Evolutionary conservation across 2,329 filamentous ascomycete genomes (phyloP), one percentile per base, ranked within the genome.

Genomic region (Hypoxylon sp.): DNA sequence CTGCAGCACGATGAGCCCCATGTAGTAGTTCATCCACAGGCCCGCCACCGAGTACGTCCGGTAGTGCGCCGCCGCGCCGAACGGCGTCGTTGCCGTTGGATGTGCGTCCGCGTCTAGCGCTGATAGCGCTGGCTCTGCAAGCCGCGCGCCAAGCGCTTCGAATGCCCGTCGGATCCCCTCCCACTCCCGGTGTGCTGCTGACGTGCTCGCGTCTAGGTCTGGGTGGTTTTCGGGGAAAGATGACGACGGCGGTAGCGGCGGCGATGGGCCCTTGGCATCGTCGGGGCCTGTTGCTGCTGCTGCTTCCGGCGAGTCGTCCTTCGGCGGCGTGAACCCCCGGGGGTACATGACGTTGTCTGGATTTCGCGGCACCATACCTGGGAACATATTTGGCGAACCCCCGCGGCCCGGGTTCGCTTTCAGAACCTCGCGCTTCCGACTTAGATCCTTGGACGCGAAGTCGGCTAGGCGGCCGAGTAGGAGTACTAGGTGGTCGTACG

Each of bases 21-120:
- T 91, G 74, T 96, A 90, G 72, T 91, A 93, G 63, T 93, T 89
- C 70, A 90, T 87, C 91, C 92, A 97, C 18, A 97, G 81, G 27
- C 91, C 89, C 2, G 90, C 91, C 62, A 98, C 89, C n/a, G 89
- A 88, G 72, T 92, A 94, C 1, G 90, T 94, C 24, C 91, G 85
- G 71, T 96, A 97, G 63, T 92, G 87, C 5, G 92, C 77, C 0
- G 91, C 89, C 2, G 86, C 83, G 0, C 95, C 94, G 69, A 97
- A 99, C 0, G 94, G 92, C 1, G 92, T 88, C 60, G 83, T 73
- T 43, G 86, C 81, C 48, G 86, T 75, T 55, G 82, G 79, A 35
- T 77, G 81, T 50, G 87, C 85, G 60, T 95, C 91, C 2, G 87
- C 77, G 2, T 85, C 83, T 17, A 98, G 76, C n/a, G n/a, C n/a